Evolutionary conservation across 208 protist species (phyloP).

Genomic region (Porcisia hertigi): DNA sequence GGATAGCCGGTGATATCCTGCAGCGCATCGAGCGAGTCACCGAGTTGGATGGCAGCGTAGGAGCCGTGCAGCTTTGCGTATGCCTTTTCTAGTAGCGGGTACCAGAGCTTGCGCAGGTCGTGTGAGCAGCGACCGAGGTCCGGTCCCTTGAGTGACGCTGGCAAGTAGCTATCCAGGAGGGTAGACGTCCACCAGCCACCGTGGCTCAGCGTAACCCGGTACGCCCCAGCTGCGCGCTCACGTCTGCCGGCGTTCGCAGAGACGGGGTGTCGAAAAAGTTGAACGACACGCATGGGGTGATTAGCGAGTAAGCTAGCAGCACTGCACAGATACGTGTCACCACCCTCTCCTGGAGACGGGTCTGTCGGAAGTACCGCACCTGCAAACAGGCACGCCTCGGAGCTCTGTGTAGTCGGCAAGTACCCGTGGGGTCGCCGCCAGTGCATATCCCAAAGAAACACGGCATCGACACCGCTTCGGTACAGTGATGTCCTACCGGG

Average conservation of each 20-base stretch:
- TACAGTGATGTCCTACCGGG: constrained; percentile 35
- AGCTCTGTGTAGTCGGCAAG: constrained; percentile 20
- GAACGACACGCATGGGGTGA: constrained; percentile 22
- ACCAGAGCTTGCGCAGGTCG: constrained; percentile 73
- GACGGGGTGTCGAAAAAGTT: constrained; percentile 41
- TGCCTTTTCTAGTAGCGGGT: constrained; percentile 80
- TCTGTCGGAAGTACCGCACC: constrained; percentile 44
- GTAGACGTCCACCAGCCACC: constrained; percentile 57
- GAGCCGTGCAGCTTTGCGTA: constrained; percentile 84
- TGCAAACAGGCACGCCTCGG: constrained; percentile 40
- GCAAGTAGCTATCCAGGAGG: constrained; percentile 62
- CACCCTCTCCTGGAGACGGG: constrained; percentile 46
- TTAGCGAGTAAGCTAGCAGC: constrained; percentile 43
- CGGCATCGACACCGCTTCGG: constrained; percentile 35
- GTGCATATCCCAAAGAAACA: constrained; percentile 39
- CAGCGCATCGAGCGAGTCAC: constrained; percentile 58
- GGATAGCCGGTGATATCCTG: constrained; percentile 64
- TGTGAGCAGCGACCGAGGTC: constrained; percentile 36
- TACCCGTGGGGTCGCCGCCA: constrained; percentile 41
- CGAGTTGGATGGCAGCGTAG: constrained; percentile 67
- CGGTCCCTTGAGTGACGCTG: constrained; percentile 33
- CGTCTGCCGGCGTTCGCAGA: constrained; percentile 7
- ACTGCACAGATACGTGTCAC: constrained; percentile 56
- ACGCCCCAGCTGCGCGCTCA: constrained; percentile 35
- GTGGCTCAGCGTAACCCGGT: constrained; percentile 44